Percentiles rank a stretch among this genome's conserved stretches.
Conservation (phyloP, 176 grass and related monocot genomes). For the Eremochloa ophiuroides region DNA sequence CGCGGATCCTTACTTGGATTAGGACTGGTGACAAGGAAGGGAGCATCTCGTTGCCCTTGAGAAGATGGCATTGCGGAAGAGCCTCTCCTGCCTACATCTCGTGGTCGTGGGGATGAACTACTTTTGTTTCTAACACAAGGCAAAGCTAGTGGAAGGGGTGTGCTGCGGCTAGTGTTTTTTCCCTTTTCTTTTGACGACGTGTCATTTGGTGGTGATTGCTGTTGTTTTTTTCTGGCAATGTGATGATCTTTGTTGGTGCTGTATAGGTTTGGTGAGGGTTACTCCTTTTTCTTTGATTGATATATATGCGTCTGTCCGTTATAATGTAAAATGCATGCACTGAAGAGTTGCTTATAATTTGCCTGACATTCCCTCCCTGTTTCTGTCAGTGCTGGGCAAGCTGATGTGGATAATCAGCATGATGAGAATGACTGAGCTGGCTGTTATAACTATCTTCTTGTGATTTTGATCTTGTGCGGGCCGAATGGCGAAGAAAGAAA, state of each 20-base stretch:
- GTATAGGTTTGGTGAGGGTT: constrained; percentile 38
- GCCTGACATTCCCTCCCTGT: not conserved
- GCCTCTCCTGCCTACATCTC: constrained; percentile 23
- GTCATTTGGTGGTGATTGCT: constrained; percentile 1
- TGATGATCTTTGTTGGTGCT: constrained; percentile 23
- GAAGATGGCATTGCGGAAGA: not conserved
- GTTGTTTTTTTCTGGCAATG: not conserved
- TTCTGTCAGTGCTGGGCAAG: not conserved
- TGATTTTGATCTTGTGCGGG: not conserved
- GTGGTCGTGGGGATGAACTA: constrained; percentile 14
- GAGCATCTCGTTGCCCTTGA: not conserved
- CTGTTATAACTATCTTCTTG: not conserved
- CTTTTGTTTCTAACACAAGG: constrained; percentile 14
- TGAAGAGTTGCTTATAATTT: not conserved
- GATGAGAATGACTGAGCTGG: not conserved
- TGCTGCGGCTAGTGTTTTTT: not conserved
- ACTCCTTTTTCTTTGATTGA: not conserved
- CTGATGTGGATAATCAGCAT: not conserved
- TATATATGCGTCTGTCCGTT: not conserved
- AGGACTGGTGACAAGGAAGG: constrained; percentile 6
- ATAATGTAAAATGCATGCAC: not conserved
- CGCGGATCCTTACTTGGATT: not conserved
- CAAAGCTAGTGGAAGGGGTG: constrained; percentile 20
- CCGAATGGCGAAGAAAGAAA: not conserved
- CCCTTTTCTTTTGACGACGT: not conserved